Evolutionary conservation across 257 asterid genomes (phyloP), one percentile per base, ranked within the genome.

Genomic region (Ehretia macrophylla): DNA sequence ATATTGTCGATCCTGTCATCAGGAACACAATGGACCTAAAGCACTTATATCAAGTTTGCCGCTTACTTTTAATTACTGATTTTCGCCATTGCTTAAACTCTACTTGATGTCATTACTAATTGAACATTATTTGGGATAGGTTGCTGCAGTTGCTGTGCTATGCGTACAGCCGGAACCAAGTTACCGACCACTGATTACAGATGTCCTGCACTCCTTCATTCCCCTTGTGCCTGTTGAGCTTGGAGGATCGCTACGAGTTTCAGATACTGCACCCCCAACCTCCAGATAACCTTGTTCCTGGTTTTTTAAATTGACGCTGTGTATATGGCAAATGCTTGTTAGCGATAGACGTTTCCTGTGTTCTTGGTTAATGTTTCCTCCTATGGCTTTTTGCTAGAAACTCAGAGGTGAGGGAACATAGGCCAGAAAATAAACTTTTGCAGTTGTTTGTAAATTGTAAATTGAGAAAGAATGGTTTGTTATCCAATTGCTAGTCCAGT

Each of bases 151-250:
- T 56, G 96, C 96, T 13, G 97, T 88, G 74, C 79, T 91, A 17
- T 91, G 98, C 57, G 90, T 91, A 58, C 98, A 91, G 67, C 95
- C 92, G 1, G 98, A 91, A 77, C 98, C 98, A 27, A 85, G 98
- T 62, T 91, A 91, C 54, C 72, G 98, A 53, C 98, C 98, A 10
- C 63, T 91, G 77, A 91, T 91, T 57, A 91, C 96, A 0, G 98
- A 88, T 20, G 98, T 91, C 58, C 76, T 88, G 67, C 97, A 91
- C 77, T 91, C 98, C 27, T 85, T 88, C 72, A 91, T 91, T 56
- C 98, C 98, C 1, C 97, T 91, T 5, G 97, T 91, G 70, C 95
- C 98, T n/a, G 76, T 69, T 8, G 97, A 88, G 60, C 95, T 85
- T 9, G 95, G 98, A 59, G 98, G 98, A 22, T 79, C 98, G 17